Evolutionary conservation across 805 yeast species (phyloP).

Genomic region (Wickerhamiella kurtzmanii): DNA sequence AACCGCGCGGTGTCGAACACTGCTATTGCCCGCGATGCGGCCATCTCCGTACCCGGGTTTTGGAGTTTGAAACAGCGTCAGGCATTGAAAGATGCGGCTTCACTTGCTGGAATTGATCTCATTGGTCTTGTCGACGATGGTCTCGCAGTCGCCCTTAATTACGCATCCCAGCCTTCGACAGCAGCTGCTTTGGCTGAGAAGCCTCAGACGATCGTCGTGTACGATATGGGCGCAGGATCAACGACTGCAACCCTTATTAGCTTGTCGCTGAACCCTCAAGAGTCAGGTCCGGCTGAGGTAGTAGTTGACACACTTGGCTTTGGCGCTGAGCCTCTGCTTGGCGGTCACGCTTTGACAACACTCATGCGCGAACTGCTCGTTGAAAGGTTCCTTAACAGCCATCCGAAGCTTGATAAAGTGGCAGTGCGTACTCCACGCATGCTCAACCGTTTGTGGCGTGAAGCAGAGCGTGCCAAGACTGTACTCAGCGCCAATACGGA

Average conservation of each 20-base stretch:
- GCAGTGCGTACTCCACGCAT: slow-evolving; percentile 39
- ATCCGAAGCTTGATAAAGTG: slow-evolving; percentile 28
- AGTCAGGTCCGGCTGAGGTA: slow-evolving; percentile 15
- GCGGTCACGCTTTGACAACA: slow-evolving; percentile 65
- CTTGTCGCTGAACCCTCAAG: background rate
- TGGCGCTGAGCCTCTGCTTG: slow-evolving; percentile 52
- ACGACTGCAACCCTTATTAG: slow-evolving; percentile 70
- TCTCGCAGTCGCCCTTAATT: slow-evolving; percentile 77
- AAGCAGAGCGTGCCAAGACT: slow-evolving; percentile 79
- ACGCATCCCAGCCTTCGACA: slow-evolving; percentile 39
- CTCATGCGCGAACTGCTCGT: slow-evolving; percentile 48
- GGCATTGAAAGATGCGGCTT: slow-evolving; percentile 60
- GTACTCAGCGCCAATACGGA: slow-evolving; percentile 82
- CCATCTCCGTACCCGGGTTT: slow-evolving; percentile 65
- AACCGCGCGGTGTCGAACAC: slow-evolving; percentile 34
- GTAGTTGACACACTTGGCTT: slow-evolving; percentile 55
- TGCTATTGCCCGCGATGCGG: slow-evolving; percentile 43
- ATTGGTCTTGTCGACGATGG: slow-evolving; percentile 78
- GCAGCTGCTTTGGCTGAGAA: slow-evolving; percentile 29
- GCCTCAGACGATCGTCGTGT: slow-evolving; percentile 53
- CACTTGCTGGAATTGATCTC: slow-evolving; percentile 50
- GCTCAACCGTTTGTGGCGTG: slow-evolving; percentile 54
- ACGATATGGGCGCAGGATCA: slow-evolving; percentile 89
- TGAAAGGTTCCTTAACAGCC: slow-evolving; percentile 39
- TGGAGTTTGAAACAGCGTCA: slow-evolving; percentile 51